Percentiles rank a stretch among this genome's conserved stretches.
phyloP scores from a whole-genome alignment of 2,329 filamentous ascomycete genomes.

The Zalaria obscura region DNA sequence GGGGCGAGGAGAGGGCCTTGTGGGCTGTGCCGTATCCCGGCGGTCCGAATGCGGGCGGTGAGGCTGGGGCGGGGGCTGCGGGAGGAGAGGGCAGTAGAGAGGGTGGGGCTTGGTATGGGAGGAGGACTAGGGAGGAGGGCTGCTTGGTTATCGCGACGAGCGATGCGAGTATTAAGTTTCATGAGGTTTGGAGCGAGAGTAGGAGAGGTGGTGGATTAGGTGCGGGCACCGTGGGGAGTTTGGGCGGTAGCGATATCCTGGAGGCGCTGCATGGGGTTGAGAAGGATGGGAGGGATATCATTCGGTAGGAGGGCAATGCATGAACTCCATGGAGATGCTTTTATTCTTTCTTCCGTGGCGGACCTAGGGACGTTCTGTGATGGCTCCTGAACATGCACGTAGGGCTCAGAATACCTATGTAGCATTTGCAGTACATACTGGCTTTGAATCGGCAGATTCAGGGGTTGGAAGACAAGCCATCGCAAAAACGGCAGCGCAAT shows the following conservation, averaged over 20 bases:
- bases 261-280: slow-evolving; percentile 71
- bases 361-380: too few species aligned
- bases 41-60: slow-evolving; percentile 29
- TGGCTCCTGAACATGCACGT: too few species aligned
- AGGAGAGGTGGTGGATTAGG: slow-evolving; percentile 30
- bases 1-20: slow-evolving; percentile 61
- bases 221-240: slow-evolving; percentile 37
- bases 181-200: slow-evolving; percentile 62
- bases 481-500: too few species aligned
- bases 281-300: slow-evolving; percentile 39
- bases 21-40: slow-evolving; percentile 79
- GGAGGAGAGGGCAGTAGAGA: slow-evolving; percentile 18
- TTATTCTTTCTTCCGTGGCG: too few species aligned
- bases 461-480: too few species aligned
- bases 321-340: too few species aligned
- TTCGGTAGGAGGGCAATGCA: slow-evolving; percentile 16
- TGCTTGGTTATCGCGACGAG: slow-evolving; percentile 87
- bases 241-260: slow-evolving; percentile 75
- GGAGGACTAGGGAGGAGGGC: slow-evolving; percentile 51
- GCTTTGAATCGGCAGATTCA: too few species aligned
- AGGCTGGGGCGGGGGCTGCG: slow-evolving; percentile 17
- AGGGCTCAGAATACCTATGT: too few species aligned
- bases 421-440: too few species aligned
- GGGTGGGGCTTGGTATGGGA: slow-evolving; percentile 36
- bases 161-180: slow-evolving; percentile 86